Conservation (phyloP, 805 yeast genomes). For the Blastobotrys americana region DNA sequence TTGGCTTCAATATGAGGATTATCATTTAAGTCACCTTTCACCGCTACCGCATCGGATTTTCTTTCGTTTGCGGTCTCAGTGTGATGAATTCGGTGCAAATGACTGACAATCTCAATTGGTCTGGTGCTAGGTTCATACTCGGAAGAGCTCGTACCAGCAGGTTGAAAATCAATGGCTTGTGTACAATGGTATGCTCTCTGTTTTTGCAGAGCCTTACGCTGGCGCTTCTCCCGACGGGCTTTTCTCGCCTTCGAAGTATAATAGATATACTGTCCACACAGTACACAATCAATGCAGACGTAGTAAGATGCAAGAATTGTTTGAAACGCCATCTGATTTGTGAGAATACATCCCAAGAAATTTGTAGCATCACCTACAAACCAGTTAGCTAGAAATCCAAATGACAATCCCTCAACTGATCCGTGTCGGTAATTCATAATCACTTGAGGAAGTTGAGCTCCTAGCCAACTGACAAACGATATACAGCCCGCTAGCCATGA, state of each 20-base stretch:
- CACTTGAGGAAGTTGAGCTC: conserved; percentile 71
- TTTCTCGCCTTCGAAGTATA: conserved; percentile 37
- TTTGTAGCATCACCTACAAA: conserved; percentile 55
- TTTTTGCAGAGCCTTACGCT: not conserved
- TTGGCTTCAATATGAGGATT: no score
- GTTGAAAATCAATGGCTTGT: no score
- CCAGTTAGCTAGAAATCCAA: conserved; percentile 56
- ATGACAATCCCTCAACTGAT: conserved; percentile 62
- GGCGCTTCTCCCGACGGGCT: conserved; percentile 24
- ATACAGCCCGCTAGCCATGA: conserved; percentile 21
- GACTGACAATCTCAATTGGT: not conserved
- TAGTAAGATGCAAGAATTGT: conserved; percentile 65
- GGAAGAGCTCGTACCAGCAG: no score
- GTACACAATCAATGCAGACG: conserved; percentile 58
- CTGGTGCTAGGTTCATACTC: no score
- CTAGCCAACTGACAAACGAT: conserved; percentile 49
- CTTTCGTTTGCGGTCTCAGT: no score
- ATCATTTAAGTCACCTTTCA: no score
- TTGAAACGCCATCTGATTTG: conserved; percentile 78
- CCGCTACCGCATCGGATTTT: no score
- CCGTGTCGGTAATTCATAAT: conserved; percentile 48
- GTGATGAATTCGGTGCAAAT: not conserved
- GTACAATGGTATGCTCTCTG: no score
- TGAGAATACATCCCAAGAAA: conserved; percentile 63
- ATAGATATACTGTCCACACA: conserved; percentile 65